A percentile compares a stretch with the other conserved stretches of the same genome.
Evolutionary conservation across 805 yeast species (phyloP).

Genomic region (Hanseniaspora vineae): DNA sequence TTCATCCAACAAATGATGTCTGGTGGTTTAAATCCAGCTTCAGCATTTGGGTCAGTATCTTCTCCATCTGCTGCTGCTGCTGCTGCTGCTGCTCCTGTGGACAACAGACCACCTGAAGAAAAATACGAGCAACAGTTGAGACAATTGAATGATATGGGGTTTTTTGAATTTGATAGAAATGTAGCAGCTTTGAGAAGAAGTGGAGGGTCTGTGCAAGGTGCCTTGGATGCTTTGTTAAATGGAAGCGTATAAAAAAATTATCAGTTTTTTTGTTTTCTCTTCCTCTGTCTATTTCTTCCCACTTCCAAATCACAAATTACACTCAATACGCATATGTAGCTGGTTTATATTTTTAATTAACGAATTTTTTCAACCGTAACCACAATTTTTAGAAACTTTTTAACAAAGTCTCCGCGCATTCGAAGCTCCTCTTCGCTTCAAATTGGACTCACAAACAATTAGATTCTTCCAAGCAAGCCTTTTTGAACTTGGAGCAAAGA

Average conservation of each 20-base stretch:
- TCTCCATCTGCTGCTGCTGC: conserved; percentile 7
- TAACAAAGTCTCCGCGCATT: too few relatives aligned
- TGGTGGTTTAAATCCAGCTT: neutral
- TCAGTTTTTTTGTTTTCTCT: too few relatives aligned
- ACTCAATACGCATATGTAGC: too few relatives aligned
- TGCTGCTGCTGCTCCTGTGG: conserved; percentile 24
- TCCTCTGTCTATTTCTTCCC: too few relatives aligned
- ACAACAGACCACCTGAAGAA: conserved; percentile 69
- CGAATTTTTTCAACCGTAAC: too few relatives aligned
- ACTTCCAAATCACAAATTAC: neutral
- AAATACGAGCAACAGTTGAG: conserved; percentile 58
- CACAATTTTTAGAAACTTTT: too few relatives aligned
- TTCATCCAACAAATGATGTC: conserved; percentile 19
- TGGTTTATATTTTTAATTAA: too few relatives aligned
- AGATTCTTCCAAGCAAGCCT: too few relatives aligned
- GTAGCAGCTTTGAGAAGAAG: conserved; percentile 85
- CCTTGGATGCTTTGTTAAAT: conserved; percentile 71
- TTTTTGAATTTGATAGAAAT: conserved; percentile 83
- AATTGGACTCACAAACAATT: too few relatives aligned
- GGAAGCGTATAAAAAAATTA: conserved; percentile 31
- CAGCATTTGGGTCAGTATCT: conserved; percentile 4
- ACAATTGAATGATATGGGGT: conserved; percentile 74
- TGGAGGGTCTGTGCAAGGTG: conserved; percentile 97
- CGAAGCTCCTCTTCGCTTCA: too few relatives aligned
- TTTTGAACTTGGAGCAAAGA: too few relatives aligned